A percentile compares a stretch with the other conserved stretches of the same genome.
Evolutionary conservation across 345 rosid species (phyloP).

Genomic region (Hibiscus syriacus): DNA sequence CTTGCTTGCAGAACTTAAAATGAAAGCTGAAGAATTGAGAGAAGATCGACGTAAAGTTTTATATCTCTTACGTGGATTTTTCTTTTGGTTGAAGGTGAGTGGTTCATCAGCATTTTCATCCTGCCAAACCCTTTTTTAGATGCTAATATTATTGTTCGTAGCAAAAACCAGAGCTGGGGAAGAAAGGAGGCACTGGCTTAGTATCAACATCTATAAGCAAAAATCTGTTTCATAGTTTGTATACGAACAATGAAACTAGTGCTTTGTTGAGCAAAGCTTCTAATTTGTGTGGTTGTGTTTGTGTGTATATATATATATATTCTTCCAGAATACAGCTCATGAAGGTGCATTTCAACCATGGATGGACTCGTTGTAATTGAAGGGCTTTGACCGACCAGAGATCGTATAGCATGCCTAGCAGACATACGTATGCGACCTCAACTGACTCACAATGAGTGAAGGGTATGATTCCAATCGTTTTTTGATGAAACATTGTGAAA

Average conservation of each 20-base stretch:
- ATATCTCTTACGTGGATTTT: background rate
- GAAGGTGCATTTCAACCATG: constrained; percentile 24
- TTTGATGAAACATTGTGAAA: too few species aligned
- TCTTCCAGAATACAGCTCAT: constrained; percentile 31
- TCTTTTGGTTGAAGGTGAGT: constrained; percentile 1
- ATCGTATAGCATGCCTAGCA: background rate
- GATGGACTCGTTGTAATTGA: constrained; percentile 31
- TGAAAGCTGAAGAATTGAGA: background rate
- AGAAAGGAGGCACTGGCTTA: too few species aligned
- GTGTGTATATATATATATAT: too few species aligned
- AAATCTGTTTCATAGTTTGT: background rate
- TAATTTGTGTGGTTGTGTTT: background rate
- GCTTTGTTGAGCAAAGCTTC: too few species aligned
- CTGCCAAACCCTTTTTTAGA: background rate
- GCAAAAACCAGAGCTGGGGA: background rate
- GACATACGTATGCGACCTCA: too few species aligned
- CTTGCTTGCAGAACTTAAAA: background rate
- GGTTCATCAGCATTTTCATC: background rate
- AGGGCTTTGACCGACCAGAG: background rate
- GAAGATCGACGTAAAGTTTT: background rate
- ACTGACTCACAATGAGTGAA: too few species aligned
- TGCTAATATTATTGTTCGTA: background rate
- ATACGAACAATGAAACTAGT: background rate
- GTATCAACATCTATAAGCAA: background rate
- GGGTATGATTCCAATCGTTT: too few species aligned